Evolutionary conservation across 257 asterid species (phyloP).

Genomic region (Parsonsia alboflavescens): DNA sequence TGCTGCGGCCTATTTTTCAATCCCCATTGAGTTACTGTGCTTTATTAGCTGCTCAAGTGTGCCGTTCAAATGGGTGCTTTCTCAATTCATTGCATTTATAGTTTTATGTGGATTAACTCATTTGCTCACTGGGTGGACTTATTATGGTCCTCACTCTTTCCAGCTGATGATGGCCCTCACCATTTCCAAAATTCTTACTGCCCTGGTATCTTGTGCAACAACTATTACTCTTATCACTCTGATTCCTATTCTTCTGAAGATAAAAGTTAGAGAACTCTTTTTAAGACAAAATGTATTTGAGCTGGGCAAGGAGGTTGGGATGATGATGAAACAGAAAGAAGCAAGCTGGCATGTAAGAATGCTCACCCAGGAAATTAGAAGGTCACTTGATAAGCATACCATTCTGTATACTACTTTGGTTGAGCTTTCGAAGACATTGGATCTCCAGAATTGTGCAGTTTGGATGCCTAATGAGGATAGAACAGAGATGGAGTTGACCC

Average conservation of each 20-base stretch:
- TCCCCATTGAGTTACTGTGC: slow-evolving; percentile 40
- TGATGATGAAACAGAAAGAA: slow-evolving; percentile 42
- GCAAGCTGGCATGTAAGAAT: slow-evolving; percentile 45
- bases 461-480: slow-evolving; percentile 45
- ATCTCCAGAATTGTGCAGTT: slow-evolving; percentile 46
- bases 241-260: slow-evolving; percentile 37
- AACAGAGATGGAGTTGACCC: slow-evolving; percentile 39
- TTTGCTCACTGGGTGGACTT: slow-evolving; percentile 40
- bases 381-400: slow-evolving; percentile 42
- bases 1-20: slow-evolving; percentile 44
- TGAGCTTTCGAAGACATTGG: slow-evolving; percentile 40
- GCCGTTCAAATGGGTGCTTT: slow-evolving; percentile 46
- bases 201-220: slow-evolving; percentile 47
- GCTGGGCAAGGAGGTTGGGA: slow-evolving; percentile 44
- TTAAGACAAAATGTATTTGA: slow-evolving; percentile 41
- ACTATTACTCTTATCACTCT: slow-evolving; percentile 41
- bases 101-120: slow-evolving; percentile 46
- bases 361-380: slow-evolving; percentile 42
- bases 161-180: slow-evolving; percentile 40
- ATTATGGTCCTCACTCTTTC: slow-evolving; percentile 36
- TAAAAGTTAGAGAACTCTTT: slow-evolving; percentile 41
- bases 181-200: slow-evolving; percentile 36
- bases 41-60: slow-evolving; percentile 40
- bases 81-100: slow-evolving; percentile 40
- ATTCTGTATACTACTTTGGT: slow-evolving; percentile 41